Evolutionary conservation across 768 basidiomycete species (phyloP), one percentile per base, ranked within the genome.

Genomic region (Mycena alexandri): DNA sequence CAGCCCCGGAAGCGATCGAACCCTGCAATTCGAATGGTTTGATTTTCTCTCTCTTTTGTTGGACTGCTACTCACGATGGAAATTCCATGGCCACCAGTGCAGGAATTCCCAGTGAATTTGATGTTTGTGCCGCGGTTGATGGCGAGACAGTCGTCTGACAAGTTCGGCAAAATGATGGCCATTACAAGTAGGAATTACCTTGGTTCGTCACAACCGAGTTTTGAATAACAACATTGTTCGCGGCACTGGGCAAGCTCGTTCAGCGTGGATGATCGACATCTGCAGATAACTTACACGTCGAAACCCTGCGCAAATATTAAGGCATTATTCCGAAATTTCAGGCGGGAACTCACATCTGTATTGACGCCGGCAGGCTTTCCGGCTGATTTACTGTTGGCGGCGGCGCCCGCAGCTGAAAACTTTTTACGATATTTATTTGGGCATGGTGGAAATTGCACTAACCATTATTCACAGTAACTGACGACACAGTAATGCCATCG

Each of bases 61-160:
- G n/a, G 33, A 21, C 46, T 10, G 24, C 16, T 13, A 62, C 61
- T 13, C 22, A 61, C 66, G 22, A 72, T 38, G 22, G 48, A 61
- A 24, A 71, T 72, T 6, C 72, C 72, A 46, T 71, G 70, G 10
- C 72, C 70, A 5, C 72, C 72, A 19, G 56, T 65, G 43, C 71
- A 73, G 29, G 36, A 57, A 46, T 73, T 73, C 7, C 66, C 68
- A 2, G 65, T 70, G 57, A 73, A 73, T 0, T 25, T 25, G 17
- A 73, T 73, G 29, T 65, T 73, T 2, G 71, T 68, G 2, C 73
- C 73, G 4, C 36, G 17, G 43, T 72, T 72, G 34, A 73, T 72
- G 33, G 73, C 73, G 17, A 73, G 66, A 53, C 73, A 73, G 42
- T 73, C 73, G 33, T 73, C 73, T 69, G 46, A 29, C 3, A 21